Evolutionary conservation across 768 basidiomycete species (phyloP).

Genomic region (Lepiota subincarnata): DNA sequence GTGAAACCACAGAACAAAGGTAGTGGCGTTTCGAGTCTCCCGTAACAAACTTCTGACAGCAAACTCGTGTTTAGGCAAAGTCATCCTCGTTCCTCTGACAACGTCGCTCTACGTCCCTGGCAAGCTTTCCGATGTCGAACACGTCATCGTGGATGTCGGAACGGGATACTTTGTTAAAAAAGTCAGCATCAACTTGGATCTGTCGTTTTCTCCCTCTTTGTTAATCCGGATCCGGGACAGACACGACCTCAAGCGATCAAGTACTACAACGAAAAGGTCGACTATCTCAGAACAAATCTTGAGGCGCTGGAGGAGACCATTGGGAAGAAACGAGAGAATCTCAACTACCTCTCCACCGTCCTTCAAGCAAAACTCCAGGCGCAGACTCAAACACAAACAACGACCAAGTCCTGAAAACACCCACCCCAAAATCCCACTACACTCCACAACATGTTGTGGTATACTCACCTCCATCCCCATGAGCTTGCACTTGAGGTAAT

Average conservation of each 20-base stretch:
- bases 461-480: no score
- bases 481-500: no score
- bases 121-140: constrained; percentile 73
- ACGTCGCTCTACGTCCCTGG: constrained; percentile 96
- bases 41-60: background rate
- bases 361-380: constrained; percentile 59
- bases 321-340: constrained; percentile 86
- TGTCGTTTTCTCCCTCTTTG: background rate
- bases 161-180: constrained; percentile 97
- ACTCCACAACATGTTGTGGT: no score
- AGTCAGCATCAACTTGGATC: constrained; percentile 38
- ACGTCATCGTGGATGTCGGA: constrained; percentile 93
- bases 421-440: background rate
- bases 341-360: constrained; percentile 67
- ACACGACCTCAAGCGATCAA: constrained; percentile 74
- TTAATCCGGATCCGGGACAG: constrained; percentile 37
- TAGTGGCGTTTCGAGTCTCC: constrained; percentile 20
- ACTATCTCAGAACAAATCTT: constrained; percentile 78
- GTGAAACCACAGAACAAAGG: constrained; percentile 68
- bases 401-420: constrained; percentile 1
- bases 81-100: constrained; percentile 87
- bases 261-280: constrained; percentile 79
- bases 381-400: constrained; percentile 21
- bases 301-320: constrained; percentile 88
- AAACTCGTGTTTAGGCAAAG: constrained; percentile 56